phyloP scores from a whole-genome alignment of 1,139 yeast genomes.

The Candida buenavistaensis region DNA sequence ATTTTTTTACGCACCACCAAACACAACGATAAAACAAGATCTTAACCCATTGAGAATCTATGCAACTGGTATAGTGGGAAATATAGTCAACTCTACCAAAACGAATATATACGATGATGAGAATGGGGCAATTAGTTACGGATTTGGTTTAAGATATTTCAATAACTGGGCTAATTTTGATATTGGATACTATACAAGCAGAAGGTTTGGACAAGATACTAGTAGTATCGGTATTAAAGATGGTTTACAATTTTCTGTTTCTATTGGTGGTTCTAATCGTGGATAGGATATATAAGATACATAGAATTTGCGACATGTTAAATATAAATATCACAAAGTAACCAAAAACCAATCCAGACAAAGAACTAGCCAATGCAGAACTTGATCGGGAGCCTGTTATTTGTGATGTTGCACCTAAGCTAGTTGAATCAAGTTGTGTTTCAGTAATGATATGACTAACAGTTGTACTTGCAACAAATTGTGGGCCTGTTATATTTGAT shows the following conservation, averaged over 20 bases:
- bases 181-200: constrained; percentile 44
- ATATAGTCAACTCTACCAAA: constrained; percentile 25
- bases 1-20: constrained; percentile 20
- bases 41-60: constrained; percentile 46
- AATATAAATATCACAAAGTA: no score
- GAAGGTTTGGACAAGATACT: constrained; percentile 22
- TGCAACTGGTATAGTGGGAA: constrained; percentile 34
- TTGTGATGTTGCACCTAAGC: no score
- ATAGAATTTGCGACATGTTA: no score
- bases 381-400: no score
- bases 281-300: neutral
- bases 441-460: no score
- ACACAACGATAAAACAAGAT: constrained; percentile 20
- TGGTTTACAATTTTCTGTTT: constrained; percentile 48
- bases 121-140: constrained; percentile 34
- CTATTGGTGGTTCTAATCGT: constrained; percentile 44
- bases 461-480: no score
- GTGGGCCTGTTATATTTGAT: no score
- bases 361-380: no score
- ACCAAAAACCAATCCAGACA: no score
- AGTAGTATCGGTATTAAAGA: constrained; percentile 36
- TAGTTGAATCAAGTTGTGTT: no score
- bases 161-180: constrained; percentile 49
- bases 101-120: constrained; percentile 23
- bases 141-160: constrained; percentile 45